Evolutionary conservation across 805 yeast genomes (phyloP).

Genomic region (Clavispora santaluciae): DNA sequence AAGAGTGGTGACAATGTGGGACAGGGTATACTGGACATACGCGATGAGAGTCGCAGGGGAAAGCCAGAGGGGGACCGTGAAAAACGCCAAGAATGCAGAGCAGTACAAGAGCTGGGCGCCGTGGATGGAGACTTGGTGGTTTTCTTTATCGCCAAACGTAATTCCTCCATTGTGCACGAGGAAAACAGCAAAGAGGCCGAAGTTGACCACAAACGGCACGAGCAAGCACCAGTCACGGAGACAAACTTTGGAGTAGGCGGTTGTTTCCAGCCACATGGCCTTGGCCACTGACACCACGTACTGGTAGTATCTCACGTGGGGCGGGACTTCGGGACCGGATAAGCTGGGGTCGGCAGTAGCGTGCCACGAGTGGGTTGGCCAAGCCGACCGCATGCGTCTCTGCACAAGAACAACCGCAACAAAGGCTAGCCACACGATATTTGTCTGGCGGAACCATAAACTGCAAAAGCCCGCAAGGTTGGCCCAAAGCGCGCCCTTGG

Average conservation of each 20-base stretch:
- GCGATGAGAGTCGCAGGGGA: slow-evolving; percentile 34
- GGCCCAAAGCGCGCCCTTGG: slow-evolving; percentile 30
- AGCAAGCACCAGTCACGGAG: slow-evolving; percentile 19
- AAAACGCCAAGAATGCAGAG: slow-evolving; percentile 52
- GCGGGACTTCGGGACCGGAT: not conserved
- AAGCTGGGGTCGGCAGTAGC: too few relatives aligned
- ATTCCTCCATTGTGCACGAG: slow-evolving; percentile 71
- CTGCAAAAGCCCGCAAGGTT: slow-evolving; percentile 58
- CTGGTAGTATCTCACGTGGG: not conserved
- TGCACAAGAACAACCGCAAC: slow-evolving; percentile 53
- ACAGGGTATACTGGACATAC: slow-evolving; percentile 34
- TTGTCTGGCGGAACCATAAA: slow-evolving; percentile 82
- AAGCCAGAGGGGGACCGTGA: slow-evolving; percentile 75
- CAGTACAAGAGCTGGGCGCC: slow-evolving; percentile 81
- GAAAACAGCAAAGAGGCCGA: slow-evolving; percentile 51
- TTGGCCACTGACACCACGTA: not conserved
- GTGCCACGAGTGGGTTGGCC: too few relatives aligned
- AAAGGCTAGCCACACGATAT: slow-evolving; percentile 78
- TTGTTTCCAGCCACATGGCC: too few relatives aligned
- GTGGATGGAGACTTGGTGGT: slow-evolving; percentile 71
- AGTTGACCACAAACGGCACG: slow-evolving; percentile 52
- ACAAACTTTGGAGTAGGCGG: not conserved
- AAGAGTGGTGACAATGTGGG: slow-evolving; percentile 15
- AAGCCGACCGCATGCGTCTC: slow-evolving; percentile 22
- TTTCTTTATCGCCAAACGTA: slow-evolving; percentile 86